Base-by-base conservation (phyloP, 371 early-diverging fungal species). In the Blastocladiella emersonii region DNA sequence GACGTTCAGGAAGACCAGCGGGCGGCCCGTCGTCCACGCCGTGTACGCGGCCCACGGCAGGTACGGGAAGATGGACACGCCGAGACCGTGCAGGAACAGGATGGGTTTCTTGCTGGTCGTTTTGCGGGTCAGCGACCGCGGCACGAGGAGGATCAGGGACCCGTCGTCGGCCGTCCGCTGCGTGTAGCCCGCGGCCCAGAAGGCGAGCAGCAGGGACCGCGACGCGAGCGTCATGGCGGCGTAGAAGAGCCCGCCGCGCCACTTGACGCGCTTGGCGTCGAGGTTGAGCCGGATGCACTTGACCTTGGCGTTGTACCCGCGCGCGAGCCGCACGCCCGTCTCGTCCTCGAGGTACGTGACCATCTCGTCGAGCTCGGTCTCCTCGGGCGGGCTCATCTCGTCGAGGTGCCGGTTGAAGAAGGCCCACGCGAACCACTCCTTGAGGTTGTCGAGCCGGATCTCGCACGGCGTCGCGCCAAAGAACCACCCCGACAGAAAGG, bases 401-500 rank as follows among this genome's bases (percentile, higher is more conserved):
- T 25, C 30, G 8, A 30, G 8, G 19, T 51, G 27, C 53, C 27
- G 30, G 53, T 51, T 51, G 32, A 51, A 59, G 6, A 41, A 59
- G 37, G 59, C 59, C 59, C 59, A 59, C 27, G 41, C 37, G 2
- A 59, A 30, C 59, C 59, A 59, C 44, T 59, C 59, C 59, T 25
- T 59, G 15, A 59, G 7, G 32, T 59, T 59, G 17, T 43, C 59
- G 3, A 25, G 25, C 41, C 27, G n/a, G 41, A 59, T 25, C 36
- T 59, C 59, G 32, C 59, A 59, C 37, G 59, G 59, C 12, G 34
- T 59, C 30, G 59, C 59, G 10, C 44, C 44, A 59, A 59, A 59
- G 43, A 59, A 59, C 59, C 59, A 59, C 13, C 59, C 59, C 12
- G 59, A 59, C n/a, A 59, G 59, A 13, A 34, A 59, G 17, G 59